Base-by-base conservation (phyloP, 768 basidiomycete species). In the Phaeotremella fagi region DNA sequence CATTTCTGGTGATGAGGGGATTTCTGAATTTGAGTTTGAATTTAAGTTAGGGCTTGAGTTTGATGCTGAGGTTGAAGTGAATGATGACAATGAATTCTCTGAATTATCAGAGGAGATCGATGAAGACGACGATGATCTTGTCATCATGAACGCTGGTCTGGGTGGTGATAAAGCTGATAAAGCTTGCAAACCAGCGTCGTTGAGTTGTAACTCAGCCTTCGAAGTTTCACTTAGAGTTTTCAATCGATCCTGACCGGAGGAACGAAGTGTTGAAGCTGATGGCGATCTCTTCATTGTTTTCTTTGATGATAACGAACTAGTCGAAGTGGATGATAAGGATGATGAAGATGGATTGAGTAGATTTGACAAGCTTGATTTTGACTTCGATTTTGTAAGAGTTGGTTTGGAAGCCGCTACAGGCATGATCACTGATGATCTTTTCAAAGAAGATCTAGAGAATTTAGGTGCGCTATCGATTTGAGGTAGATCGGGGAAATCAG, bases 381-480 rank as follows among this genome's bases (percentile, higher is more conserved):
- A 41, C 18, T 14, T 22, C 7, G 48, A 31, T 3, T 53, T 55
- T 5, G 55, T 56, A 12, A 14, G 25, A 18, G 29, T 26, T 14
- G 54, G 38, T 43, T 46, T 29, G 7, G 33, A 46, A 20, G 59
- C 59, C 4, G 68, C 46, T 9, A 53, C 57, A 23, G 65, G 63
- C 63, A 70, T 61, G 29, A 71, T 49, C n/a, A 68, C 52, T 20
- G 59, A 64, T 15, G 55, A 55, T 44, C 64, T 66, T 45, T 61
- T 68, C 26, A 73, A 31, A 1, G 60, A 57, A 2, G 69, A 52
- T 18, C 71, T 57, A 25, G 70, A 73, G 44, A 73, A 73, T 24
- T 67, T 66, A 5, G 70, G 70, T 11, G 67, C 61, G 3, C 11
- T 53, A 52, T 26, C 37, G 41, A 25, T 38, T 25, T 24, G 33